Base-by-base conservation (phyloP, 2,329 filamentous ascomycete genomes). In the Apiospora marii region DNA sequence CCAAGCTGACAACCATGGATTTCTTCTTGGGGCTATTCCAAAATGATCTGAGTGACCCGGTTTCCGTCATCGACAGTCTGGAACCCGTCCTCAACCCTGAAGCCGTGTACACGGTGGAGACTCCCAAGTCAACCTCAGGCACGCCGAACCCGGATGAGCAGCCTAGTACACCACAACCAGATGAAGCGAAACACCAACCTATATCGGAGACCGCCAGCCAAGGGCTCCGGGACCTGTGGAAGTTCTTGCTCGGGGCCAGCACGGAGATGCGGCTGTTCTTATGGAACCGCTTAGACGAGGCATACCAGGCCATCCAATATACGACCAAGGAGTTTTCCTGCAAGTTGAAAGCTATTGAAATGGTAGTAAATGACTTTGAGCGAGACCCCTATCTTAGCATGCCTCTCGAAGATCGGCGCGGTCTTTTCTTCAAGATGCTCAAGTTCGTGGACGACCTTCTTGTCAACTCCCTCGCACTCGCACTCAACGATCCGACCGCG, bases 21-120 rank as follows among this genome's bases (percentile, higher is more conserved):
- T 98, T 98, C 81, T 98, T 99, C 82, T 87, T 95, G 69, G 94
- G 92, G 49, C 89, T 99, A 0, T 98, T 98, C 80, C 93, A 94
- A 73, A 92, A 95, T 49, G 93, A 96, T 72, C 89, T 92, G 73
- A 91, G 92, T 67, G 92, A 98, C 76, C 94, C 96, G 0, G 89
- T 96, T 16, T 89, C 92, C 6, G 90, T 98, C 27, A 98, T 99
- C 73, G 95, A 98, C 78, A 96, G 92, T 41, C 85, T 99, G 48
- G 96, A 99, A 79, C 96, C 96, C 4, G 93, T 99, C 13, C 86
- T 99, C 6, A 96, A 98, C 74, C 92, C 93, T 0, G 84, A 87
- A 5, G 87, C 90, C 0, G 89, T 91, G 1, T 84, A 82, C 70
- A 82, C 85, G 43, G 76, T 78, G 4, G 74, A 77, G 1, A 44